Evolutionary conservation across 1,284 basidiomycete species (phyloP).

Genomic region (Trametes sp.): DNA sequence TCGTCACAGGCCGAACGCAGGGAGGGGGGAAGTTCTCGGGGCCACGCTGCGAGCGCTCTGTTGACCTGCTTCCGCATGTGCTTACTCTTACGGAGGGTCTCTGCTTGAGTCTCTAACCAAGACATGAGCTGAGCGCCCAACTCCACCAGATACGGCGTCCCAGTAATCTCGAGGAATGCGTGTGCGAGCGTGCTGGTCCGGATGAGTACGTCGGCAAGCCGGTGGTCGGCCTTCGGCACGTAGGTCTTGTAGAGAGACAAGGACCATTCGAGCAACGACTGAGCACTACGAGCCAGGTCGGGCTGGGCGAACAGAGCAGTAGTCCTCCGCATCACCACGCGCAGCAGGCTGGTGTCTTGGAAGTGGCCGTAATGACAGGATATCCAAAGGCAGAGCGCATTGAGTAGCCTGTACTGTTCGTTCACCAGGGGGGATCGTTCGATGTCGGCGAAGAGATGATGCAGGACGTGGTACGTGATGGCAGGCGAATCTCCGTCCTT

Average conservation of each 20-base stretch:
- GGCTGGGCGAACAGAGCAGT: slow-evolving; percentile 70
- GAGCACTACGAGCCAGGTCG: slow-evolving; percentile 73
- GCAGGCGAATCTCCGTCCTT: slow-evolving; percentile 52
- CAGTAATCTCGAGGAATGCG: slow-evolving; percentile 51
- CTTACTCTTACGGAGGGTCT: slow-evolving; percentile 49
- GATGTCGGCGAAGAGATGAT: slow-evolving; percentile 75
- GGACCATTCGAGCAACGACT: slow-evolving; percentile 82
- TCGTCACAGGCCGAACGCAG: slow-evolving; percentile 54
- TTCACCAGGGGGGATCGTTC: slow-evolving; percentile 81
- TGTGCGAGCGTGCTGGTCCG: slow-evolving; percentile 67
- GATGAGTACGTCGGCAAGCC: slow-evolving; percentile 71
- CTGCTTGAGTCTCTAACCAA: slow-evolving; percentile 71
- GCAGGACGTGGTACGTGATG: slow-evolving; percentile 79
- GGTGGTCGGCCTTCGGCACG: slow-evolving; percentile 50
- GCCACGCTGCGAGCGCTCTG: slow-evolving; percentile 76
- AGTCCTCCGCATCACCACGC: slow-evolving; percentile 73
- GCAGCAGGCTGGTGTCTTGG: slow-evolving; percentile 63
- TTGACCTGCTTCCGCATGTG: slow-evolving; percentile 53
- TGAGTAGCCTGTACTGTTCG: slow-evolving; percentile 83
- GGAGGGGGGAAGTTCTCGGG: slow-evolving; percentile 58
- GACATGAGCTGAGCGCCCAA: slow-evolving; percentile 57
- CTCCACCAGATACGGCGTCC: slow-evolving; percentile 39
- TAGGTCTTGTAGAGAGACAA: slow-evolving; percentile 56
- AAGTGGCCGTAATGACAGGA: slow-evolving; percentile 66
- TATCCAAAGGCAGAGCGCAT: slow-evolving; percentile 78